Conservation (phyloP, 805 yeast genomes). For the Kockiozyma suomiensis region DNA sequence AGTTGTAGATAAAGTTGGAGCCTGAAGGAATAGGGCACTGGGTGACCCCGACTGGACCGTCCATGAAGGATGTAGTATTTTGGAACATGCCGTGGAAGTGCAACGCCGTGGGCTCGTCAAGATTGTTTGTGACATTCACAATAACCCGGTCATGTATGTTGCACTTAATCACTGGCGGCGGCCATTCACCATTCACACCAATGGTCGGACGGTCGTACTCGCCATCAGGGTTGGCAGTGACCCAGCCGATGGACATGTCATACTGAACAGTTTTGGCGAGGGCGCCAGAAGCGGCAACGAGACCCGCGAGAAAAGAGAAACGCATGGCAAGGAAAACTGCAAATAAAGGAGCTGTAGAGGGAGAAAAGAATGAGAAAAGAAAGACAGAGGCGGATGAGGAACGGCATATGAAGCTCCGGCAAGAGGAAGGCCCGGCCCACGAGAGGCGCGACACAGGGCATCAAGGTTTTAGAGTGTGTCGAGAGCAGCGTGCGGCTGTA, state of each 20-base stretch:
- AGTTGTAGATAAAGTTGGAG: slow-evolving; percentile 75
- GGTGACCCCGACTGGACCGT: slow-evolving; percentile 84
- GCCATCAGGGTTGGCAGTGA: slow-evolving; percentile 61
- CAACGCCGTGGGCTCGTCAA: slow-evolving; percentile 68
- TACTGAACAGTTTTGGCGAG: slow-evolving; percentile 38
- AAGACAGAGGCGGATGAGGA: background rate
- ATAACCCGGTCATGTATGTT: slow-evolving; percentile 77
- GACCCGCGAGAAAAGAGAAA: slow-evolving; percentile 9
- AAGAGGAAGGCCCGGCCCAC: slow-evolving; percentile 1
- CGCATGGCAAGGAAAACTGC: slow-evolving; percentile 7
- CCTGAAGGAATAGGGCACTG: slow-evolving; percentile 94
- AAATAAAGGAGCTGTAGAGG: background rate
- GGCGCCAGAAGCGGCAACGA: slow-evolving; percentile 22
- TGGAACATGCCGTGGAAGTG: slow-evolving; percentile 96
- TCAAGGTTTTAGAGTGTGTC: background rate
- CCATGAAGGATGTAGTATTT: slow-evolving; percentile 74
- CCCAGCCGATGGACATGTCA: slow-evolving; percentile 47
- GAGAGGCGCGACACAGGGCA: background rate
- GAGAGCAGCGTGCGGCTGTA: background rate
- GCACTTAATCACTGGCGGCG: slow-evolving; percentile 78
- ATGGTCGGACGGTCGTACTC: slow-evolving; percentile 52
- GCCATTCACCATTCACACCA: slow-evolving; percentile 71
- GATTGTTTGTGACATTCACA: slow-evolving; percentile 72
- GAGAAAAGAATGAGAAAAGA: background rate
- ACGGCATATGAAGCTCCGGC: background rate